Conservation (phyloP, 805 yeast genomes). For the Candida verbasci region DNA sequence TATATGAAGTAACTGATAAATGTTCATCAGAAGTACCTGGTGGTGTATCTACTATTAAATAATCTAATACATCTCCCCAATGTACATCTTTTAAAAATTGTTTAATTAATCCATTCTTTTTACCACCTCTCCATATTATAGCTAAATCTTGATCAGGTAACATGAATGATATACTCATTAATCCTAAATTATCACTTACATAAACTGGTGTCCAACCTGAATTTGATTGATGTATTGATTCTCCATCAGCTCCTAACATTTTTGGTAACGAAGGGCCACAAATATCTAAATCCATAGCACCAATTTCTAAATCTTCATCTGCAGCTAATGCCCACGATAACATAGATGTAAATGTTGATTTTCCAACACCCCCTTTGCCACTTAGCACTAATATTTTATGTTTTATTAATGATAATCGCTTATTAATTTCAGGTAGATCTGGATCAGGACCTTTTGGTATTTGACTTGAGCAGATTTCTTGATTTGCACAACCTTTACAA, state of each 20-base stretch:
- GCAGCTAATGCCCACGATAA: conserved; percentile 95
- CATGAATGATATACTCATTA: conserved; percentile 95
- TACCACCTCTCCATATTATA: conserved; percentile 96
- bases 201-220: conserved; percentile 97
- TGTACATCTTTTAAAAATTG: conserved; percentile 92
- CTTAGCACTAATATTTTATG: conserved; percentile 80
- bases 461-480: conserved; percentile 76
- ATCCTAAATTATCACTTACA: conserved; percentile 88
- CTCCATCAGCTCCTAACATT: conserved; percentile 90
- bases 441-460: conserved; percentile 95
- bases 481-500: conserved; percentile 92
- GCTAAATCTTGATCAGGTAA: conserved; percentile 91
- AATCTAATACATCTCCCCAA: conserved; percentile 84
- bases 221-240: conserved; percentile 80
- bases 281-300: conserved; percentile 95
- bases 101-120: conserved; percentile 88
- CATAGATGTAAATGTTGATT: conserved; percentile 93
- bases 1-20: conserved; percentile 77
- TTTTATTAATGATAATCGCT: conserved; percentile 56
- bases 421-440: conserved; percentile 72
- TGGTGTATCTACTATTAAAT: conserved; percentile 90
- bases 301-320: conserved; percentile 74
- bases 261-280: conserved; percentile 97
- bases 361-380: conserved; percentile 96
- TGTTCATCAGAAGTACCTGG: conserved; percentile 99